These are phyloP conservation scores for Mucor irregularis DNA, from an alignment of 371 early-diverging fungal species.

Conservation along the genomic window DNA sequence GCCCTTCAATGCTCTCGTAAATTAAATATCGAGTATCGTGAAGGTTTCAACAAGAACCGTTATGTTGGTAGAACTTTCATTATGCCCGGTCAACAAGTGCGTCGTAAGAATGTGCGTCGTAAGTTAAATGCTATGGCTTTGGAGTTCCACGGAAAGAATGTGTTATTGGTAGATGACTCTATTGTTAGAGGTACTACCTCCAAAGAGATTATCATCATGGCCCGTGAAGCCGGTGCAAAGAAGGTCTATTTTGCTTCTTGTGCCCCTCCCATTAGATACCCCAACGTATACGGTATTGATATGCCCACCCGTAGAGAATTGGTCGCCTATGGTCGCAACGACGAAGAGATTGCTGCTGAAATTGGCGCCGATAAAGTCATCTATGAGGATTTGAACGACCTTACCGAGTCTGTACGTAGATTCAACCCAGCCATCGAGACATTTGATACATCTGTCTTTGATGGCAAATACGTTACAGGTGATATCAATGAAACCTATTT, in stretches of 20 bases:
- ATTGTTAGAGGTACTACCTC: constrained; percentile 98
- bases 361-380: constrained; percentile 95
- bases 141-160: constrained; percentile 93
- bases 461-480: constrained; percentile 88
- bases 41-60: constrained; percentile 98
- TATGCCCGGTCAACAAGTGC: constrained; percentile 95
- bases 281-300: constrained; percentile 98
- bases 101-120: constrained; percentile 91
- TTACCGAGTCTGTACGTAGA: constrained; percentile 76
- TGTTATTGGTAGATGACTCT: constrained; percentile 95
- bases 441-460: constrained; percentile 96
- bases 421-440: constrained; percentile 77
- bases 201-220: constrained; percentile 97
- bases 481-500: constrained; percentile 82
- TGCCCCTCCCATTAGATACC: constrained; percentile 92
- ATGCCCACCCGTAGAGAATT: constrained; percentile 96
- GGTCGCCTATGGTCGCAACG: constrained; percentile 79
- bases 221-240: constrained; percentile 95
- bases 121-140: constrained; percentile 97
- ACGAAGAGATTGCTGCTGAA: constrained; percentile 78
- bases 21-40: constrained; percentile 87
- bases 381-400: constrained; percentile 83
- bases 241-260: constrained; percentile 98
- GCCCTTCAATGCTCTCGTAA: constrained; percentile 91
- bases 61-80: constrained; percentile 99